These are phyloP conservation scores for Saccharomycopsis oosterbeekiorum DNA, from an alignment of 805 yeast genomes.

Conservation along the genomic window DNA sequence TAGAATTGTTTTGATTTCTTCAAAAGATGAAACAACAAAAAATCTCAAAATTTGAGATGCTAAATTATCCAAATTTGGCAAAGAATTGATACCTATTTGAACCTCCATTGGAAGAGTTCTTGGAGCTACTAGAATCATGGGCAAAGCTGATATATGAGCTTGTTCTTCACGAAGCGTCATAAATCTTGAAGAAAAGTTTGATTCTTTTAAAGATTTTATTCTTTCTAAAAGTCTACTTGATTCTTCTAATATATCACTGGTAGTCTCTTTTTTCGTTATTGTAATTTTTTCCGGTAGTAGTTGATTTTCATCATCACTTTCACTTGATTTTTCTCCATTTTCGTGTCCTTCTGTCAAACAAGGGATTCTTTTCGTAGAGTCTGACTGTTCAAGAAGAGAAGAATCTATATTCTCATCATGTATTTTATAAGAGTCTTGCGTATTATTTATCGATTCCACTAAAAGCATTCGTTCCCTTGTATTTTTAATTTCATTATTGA, in stretches of 20 bases:
- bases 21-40: constrained; percentile 40
- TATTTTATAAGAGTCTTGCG: neutral
- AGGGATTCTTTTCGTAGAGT: neutral
- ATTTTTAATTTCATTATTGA: neutral
- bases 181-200: neutral
- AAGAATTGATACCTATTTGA: constrained; percentile 53
- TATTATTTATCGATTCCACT: neutral
- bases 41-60: constrained; percentile 71
- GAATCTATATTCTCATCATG: neutral
- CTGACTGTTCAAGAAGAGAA: neutral
- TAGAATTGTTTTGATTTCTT: constrained; percentile 54
- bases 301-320: neutral
- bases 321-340: neutral
- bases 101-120: constrained; percentile 48
- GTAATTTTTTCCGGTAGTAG: neutral
- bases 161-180: constrained; percentile 7
- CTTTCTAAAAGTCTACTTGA: neutral
- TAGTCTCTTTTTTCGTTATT: neutral
- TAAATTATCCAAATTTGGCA: constrained; percentile 73
- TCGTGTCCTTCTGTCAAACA: neutral
- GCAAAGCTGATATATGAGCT: constrained; percentile 53
- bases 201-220: neutral
- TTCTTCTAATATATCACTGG: neutral
- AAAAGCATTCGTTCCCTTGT: neutral
- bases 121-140: constrained; percentile 48